Base-by-base conservation (phyloP, 2,329 filamentous ascomycete species). In the Phaeoacremonium minimum region DNA sequence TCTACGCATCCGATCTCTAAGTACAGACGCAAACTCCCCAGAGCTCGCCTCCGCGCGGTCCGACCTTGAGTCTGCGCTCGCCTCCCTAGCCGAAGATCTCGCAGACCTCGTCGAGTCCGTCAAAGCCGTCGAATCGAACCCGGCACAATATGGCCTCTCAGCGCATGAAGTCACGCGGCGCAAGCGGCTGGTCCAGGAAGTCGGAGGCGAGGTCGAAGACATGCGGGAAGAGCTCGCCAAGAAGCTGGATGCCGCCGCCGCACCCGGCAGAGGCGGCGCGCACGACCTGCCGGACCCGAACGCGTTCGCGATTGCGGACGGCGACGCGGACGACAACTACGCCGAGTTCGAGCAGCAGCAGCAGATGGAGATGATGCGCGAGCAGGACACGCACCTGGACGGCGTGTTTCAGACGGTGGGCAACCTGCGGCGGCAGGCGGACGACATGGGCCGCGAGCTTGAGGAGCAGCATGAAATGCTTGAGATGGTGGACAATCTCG, bases 391-490 rank as follows among this genome's bases (percentile, higher is more conserved):
- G 64, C 85, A 93, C 51, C 73, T 98, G 2, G 91, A 97, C 56
- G 87, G 86, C 13, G 91, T 98, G 32, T 95, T 94, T 57, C 79
- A 83, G 47, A 97, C 91, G 1, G 93, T 98, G 16, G 91, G 90
- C 3, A 96, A 89, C 56, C 64, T 98, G 55, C 73, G 91, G 38
- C 75, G 85, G 55, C 93, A 97, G 71, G 94, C 93, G 2, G 83
- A 94, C 61, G 87, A 89, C 50, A 98, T 98, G 91, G 91, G 93
- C 2, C 73, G 91, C 39, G 93, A 98, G 67, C 71, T 98, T 31
- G 94, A 96, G 63, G 93, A 98, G 66, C 93, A 98, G 71, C 76
- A 75, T 15, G 87, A 89, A 60, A 84, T 97, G 76, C 71, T 98
- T 39, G 83, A 93, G 45, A 82, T 86, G 35, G 85, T 94, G 28